Base-by-base conservation (phyloP, 106 monocot species). In the Dendrobium officinale region DNA sequence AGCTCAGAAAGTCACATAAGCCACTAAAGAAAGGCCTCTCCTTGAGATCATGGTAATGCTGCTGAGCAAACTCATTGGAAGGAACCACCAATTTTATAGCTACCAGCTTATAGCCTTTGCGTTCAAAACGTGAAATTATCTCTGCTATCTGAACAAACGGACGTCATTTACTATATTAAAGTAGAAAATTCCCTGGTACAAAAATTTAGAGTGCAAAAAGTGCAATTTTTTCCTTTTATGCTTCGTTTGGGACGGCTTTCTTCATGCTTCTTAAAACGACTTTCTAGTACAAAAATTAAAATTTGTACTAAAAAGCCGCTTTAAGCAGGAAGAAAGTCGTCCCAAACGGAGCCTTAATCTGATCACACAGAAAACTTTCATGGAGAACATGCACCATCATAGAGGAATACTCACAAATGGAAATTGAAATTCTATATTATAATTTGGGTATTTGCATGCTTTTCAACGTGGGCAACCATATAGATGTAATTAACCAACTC, bases 41-140 rank as follows among this genome's bases (percentile, higher is more conserved):
- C 79, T 94, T 94, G 37, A 98, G 90, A 78, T 92, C 97, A 86
- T 98, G 92, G 80, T 98, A 98, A 88, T 98, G 97, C 45, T 98
- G 92, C 86, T 92, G 75, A 42, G 94, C 94, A 83, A 98, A 94
- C 4, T 92, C 97, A 78, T 94, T 92, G 33, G 92, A 89, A 20
- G 97, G 97, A 82, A 88, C 77, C 7, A 98, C 85, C 79, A 94
- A 77, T 67, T 98, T 98, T 77, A 98, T 88, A 17, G 94, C 97
- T 64, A 98, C 94, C 51, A 97, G 86, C 67, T 97, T 97, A 79
- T 72, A 98, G 58, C 97, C 97, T 85, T 94, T 98, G 26, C 92
- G 88, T 77, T 98, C 94, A 80, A 98, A 98, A 83, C 97, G 89
- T 8, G 92, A 89, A 29, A 98, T 75, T 58, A 98, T 98, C 82